Evolutionary conservation across 106 monocot genomes (phyloP).

Genomic region (Acorus calamus): DNA sequence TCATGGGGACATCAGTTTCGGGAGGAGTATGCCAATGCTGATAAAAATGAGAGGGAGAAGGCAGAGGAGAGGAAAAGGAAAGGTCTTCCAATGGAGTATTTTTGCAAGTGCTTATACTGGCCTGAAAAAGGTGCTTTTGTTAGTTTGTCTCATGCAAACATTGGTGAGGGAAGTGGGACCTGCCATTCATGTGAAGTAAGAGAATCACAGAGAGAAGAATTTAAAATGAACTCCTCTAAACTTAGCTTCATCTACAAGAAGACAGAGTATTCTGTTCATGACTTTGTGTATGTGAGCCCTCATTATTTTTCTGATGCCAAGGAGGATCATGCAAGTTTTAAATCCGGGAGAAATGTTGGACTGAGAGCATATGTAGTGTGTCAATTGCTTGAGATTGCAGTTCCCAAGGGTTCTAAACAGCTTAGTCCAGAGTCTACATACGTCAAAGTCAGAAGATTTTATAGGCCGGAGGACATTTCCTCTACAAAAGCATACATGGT

Average conservation of each 20-base stretch:
- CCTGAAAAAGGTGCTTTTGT: slow-evolving; percentile 86
- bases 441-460: slow-evolving; percentile 77
- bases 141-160: slow-evolving; percentile 34
- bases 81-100: slow-evolving; percentile 63
- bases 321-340: slow-evolving; percentile 57
- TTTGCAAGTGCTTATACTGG: slow-evolving; percentile 82
- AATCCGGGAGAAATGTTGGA: slow-evolving; percentile 83
- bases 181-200: slow-evolving; percentile 65
- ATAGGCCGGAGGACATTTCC: slow-evolving; percentile 90
- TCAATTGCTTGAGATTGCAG: slow-evolving; percentile 48
- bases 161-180: slow-evolving; percentile 74
- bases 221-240: slow-evolving; percentile 29
- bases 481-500: slow-evolving; percentile 59
- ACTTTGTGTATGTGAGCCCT: slow-evolving; percentile 67
- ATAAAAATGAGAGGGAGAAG: slow-evolving; percentile 43
- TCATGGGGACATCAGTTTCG: slow-evolving; percentile 74
- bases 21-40: slow-evolving; percentile 44
- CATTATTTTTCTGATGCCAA: slow-evolving; percentile 47
- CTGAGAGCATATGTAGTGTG: slow-evolving; percentile 71
- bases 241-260: slow-evolving; percentile 51
- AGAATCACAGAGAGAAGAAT: slow-evolving; percentile 27
- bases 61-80: slow-evolving; percentile 87
- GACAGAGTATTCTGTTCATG: slow-evolving; percentile 49
- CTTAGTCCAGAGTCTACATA: slow-evolving; percentile 25
- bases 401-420: slow-evolving; percentile 27